Base-by-base conservation (phyloP, 2,329 filamentous ascomycete species). In the Aspergillus versicolor region DNA sequence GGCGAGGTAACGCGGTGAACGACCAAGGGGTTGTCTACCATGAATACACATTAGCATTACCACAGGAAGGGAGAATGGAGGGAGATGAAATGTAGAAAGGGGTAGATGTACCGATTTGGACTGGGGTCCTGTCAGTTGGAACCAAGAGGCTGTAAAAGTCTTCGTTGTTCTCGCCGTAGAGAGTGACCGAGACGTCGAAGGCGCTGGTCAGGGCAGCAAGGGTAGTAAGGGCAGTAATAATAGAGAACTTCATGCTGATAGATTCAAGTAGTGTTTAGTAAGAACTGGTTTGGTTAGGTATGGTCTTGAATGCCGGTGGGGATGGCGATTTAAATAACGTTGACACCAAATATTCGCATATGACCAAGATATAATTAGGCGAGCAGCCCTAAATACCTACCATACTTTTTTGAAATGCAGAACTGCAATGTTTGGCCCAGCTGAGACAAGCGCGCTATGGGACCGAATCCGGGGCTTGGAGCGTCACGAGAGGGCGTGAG, bases 161-260 rank as follows among this genome's bases (percentile, higher is more conserved):
- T 17, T 58, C 40, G 30, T 40, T 30, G 19, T 46, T 40, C 5
- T 30, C 55, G 24, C 58, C 58, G 22, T 58, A 43, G 47, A 58
- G 58, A n/a, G 52, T 58, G 38, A 56, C 44, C 1, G 47, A 48
- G 22, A 60, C 58, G 40, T 60, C 34, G n/a, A 60, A 57, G 45
- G 47, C 58, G 15, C 34, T 27, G 32, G 44, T 44, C 3, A 22
- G 17, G 17, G 40, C 13, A 3, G 12, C 8, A 12, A 37, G 27
- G 15, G 40, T 11, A 3, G 38, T n/a, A 15, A 27, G 17, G 13
- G 55, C 46, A 3, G 43, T 22, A 32, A 42, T 21, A 12, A 30
- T 9, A 3, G 46, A 24, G 52, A 34, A 9, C 55, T 58, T 56
- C 55, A 60, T 60, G 37, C 11, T 60, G 34, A 19, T n/a, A 9